A percentile compares a stretch with the other conserved stretches of the same genome.
Conservation (phyloP, 1,284 basidiomycete genomes). For the Tilletia indica region DNA sequence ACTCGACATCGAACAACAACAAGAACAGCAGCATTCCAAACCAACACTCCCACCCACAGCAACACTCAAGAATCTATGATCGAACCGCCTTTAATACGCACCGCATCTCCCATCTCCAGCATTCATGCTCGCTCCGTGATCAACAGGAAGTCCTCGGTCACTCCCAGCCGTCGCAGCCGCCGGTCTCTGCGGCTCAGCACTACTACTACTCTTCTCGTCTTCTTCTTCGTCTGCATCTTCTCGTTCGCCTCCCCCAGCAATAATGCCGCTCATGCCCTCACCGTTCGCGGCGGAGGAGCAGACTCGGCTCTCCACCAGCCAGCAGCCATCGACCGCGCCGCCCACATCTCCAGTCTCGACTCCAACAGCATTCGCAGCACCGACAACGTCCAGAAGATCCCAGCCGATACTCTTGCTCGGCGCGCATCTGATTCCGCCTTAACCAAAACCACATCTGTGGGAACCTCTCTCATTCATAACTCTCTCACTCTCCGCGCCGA, state of each 20-base stretch:
- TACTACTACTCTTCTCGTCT: background rate
- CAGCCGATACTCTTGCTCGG: constrained; percentile 2
- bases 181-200: no score
- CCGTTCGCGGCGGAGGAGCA: background rate
- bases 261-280: background rate
- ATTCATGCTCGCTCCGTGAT: constrained; percentile 5
- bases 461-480: background rate
- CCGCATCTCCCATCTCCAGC: background rate
- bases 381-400: background rate
- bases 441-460: background rate
- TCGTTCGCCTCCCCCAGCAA: background rate
- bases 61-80: constrained; percentile 7
- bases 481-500: background rate
- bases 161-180: no score
- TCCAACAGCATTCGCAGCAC: background rate
- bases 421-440: constrained; percentile 14
- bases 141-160: background rate
- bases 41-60: background rate
- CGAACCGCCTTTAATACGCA: constrained; percentile 17
- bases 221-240: background rate
- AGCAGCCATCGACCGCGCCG: background rate
- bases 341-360: background rate
- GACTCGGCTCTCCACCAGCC: constrained; percentile 3
- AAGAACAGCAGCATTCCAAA: background rate
- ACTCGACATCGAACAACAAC: no score